These are phyloP conservation scores for Dioscorea dumetorum DNA, from an alignment of 106 monocot genomes.

Conservation along the genomic window DNA sequence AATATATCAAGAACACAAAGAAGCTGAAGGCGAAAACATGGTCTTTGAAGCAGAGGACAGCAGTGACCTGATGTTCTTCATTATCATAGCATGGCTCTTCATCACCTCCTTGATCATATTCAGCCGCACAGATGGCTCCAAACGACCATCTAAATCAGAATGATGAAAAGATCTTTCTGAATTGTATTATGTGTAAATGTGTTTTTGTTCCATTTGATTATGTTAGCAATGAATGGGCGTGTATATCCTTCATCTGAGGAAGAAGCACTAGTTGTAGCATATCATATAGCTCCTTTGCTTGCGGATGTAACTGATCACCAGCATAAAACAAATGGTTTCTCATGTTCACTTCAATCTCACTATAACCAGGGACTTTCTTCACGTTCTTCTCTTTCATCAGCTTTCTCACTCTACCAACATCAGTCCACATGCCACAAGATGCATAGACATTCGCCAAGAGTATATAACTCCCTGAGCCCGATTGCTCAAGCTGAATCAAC, in stretches of 20 bases:
- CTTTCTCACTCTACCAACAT: slow-evolving; percentile 30
- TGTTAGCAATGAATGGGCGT: too few species aligned
- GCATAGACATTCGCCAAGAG: slow-evolving; percentile 31
- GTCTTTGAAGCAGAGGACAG: slow-evolving; percentile 5
- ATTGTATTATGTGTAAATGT: too few species aligned
- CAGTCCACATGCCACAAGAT: slow-evolving; percentile 19
- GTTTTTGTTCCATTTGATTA: too few species aligned
- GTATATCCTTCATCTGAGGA: slow-evolving; percentile 28
- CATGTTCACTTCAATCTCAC: slow-evolving; percentile 27
- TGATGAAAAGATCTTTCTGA: too few species aligned
- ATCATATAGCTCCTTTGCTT: slow-evolving; percentile 24
- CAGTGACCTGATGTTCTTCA: slow-evolving; percentile 15
- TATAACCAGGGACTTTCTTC: slow-evolving; percentile 35
- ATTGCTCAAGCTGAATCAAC: slow-evolving; percentile 20
- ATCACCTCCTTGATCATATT: slow-evolving; percentile 22
- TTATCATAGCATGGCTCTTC: slow-evolving; percentile 16
- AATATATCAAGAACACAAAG: background rate
- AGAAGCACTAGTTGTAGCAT: slow-evolving; percentile 36
- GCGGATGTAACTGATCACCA: slow-evolving; percentile 20
- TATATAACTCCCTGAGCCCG: slow-evolving; percentile 13
- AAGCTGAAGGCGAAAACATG: background rate
- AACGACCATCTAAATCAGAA: too few species aligned
- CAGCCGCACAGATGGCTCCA: background rate
- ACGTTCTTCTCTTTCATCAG: slow-evolving; percentile 35
- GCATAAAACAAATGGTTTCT: slow-evolving; percentile 33